phyloP scores from a whole-genome alignment of 768 basidiomycete species.

The Leccinum longicurvipes region DNA sequence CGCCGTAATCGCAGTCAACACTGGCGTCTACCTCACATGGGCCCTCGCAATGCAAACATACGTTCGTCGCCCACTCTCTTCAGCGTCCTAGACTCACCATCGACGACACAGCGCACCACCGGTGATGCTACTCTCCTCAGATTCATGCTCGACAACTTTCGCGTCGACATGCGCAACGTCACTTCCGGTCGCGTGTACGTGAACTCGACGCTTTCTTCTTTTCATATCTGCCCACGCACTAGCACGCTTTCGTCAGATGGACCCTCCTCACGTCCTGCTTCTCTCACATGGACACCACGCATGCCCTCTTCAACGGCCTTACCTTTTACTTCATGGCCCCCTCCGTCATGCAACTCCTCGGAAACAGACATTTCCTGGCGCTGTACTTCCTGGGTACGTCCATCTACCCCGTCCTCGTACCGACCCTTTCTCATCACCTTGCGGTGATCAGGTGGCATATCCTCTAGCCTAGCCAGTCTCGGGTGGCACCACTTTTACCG shows the following conservation, averaged over 20 bases:
- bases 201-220: neutral
- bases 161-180: slow-evolving; percentile 57
- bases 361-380: slow-evolving; percentile 60
- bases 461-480: slow-evolving; percentile 47
- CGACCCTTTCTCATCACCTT: neutral
- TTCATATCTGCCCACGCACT: neutral
- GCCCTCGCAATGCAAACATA: slow-evolving; percentile 35
- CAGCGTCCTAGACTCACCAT: neutral
- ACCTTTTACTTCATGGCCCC: slow-evolving; percentile 76
- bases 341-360: slow-evolving; percentile 58
- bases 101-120: slow-evolving; percentile 33
- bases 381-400: slow-evolving; percentile 71
- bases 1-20: slow-evolving; percentile 63
- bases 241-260: slow-evolving; percentile 52
- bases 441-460: slow-evolving; percentile 49
- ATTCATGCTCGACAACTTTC: slow-evolving; percentile 65
- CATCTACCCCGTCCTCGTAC: neutral
- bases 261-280: slow-evolving; percentile 68
- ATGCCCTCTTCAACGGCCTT: slow-evolving; percentile 75
- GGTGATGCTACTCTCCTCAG: slow-evolving; percentile 37
- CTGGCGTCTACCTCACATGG: slow-evolving; percentile 60
- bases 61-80: slow-evolving; percentile 28
- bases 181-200: slow-evolving; percentile 62
- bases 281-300: slow-evolving; percentile 59
- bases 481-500: slow-evolving; percentile 43